These are phyloP conservation scores for Carnegiea gigantea DNA, from an alignment of 179 eudicot genomes.

Conservation along the genomic window DNA sequence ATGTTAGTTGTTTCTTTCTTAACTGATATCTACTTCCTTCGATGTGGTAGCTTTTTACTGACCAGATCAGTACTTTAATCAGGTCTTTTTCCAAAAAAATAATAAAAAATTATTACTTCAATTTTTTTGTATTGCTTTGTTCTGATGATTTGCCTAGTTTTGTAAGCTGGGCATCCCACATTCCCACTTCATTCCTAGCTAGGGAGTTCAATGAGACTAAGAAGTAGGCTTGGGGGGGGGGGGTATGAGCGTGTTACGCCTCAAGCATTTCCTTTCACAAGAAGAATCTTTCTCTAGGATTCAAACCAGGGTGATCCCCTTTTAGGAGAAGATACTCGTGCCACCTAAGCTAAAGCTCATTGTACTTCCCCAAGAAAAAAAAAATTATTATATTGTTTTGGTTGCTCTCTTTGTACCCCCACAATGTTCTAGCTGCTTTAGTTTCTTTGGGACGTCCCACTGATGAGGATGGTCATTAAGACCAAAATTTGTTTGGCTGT, in stretches of 20 bases:
- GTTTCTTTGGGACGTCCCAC: slow-evolving; percentile 19
- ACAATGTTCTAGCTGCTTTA: neutral
- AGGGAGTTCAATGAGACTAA: no score
- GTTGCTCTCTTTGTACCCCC: neutral
- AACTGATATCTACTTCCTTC: slow-evolving; percentile 19
- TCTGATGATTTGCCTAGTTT: neutral
- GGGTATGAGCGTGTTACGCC: neutral
- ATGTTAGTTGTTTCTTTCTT: slow-evolving; percentile 16
- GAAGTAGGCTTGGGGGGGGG: no score
- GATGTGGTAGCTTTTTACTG: slow-evolving; percentile 30
- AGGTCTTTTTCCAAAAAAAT: neutral
- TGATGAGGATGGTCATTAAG: slow-evolving; percentile 1
- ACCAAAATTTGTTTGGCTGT: neutral
- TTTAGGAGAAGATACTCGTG: neutral
- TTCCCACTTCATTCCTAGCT: no score
- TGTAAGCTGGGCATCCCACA: neutral
- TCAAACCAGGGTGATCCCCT: no score
- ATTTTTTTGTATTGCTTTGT: neutral
- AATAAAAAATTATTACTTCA: neutral
- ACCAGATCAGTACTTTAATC: slow-evolving; percentile 1
- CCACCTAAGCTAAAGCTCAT: neutral
- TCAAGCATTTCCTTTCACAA: no score
- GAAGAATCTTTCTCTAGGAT: no score
- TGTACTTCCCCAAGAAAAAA: neutral
- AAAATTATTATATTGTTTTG: neutral